Evolutionary conservation across 345 rosid species (phyloP), one percentile per base, ranked within the genome.

Genomic region (Ceriops decandra): DNA sequence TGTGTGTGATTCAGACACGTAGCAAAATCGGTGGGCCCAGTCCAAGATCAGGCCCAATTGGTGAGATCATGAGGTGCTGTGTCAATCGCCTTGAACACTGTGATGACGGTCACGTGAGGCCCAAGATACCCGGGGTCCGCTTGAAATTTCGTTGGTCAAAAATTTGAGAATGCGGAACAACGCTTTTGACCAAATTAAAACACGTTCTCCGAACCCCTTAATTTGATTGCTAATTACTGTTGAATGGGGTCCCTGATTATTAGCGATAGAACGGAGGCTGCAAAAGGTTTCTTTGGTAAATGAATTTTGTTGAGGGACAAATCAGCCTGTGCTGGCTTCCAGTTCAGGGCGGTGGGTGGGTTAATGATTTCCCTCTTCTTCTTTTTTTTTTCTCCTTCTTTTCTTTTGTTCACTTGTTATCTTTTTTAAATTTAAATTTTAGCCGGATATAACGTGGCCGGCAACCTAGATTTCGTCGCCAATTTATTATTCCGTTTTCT

Each of bases 101-200:
- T 59, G 72, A 64, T 57, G 63, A 63, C 57, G 30, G 79, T 81
- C 93, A 92, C 90, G 91, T 90, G 96, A 86, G 81, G 72, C 86
- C 88, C 95, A 83, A 84, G 93, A 86, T 86, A 77, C 92, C 88
- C 91, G 91, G 17, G 88, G 77, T 61, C 73, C 52, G 72, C 66
- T 64, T 36, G 57, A 64, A 68, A 59, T 52, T 64, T 67, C 60
- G 71, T 67, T 75, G 76, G 82, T 79, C 77, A 83, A 72, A 59
- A 72, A 59, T 33, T 46, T 3, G 19, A 56, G 62, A 51, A 52
- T 67, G 63, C 28, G 35, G 19, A 67, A 49, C 10, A n/a, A 33
- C 74, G 28, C 4, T 60, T 72, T 75, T 80, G 82, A 80, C 86
- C 51, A 57, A 28, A 63, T 58, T 30, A 57, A 67, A 52, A 17